These are phyloP conservation scores for Microstroma glucosiphilum DNA, from an alignment of 1,284 basidiomycete genomes.

Conservation along the genomic window DNA sequence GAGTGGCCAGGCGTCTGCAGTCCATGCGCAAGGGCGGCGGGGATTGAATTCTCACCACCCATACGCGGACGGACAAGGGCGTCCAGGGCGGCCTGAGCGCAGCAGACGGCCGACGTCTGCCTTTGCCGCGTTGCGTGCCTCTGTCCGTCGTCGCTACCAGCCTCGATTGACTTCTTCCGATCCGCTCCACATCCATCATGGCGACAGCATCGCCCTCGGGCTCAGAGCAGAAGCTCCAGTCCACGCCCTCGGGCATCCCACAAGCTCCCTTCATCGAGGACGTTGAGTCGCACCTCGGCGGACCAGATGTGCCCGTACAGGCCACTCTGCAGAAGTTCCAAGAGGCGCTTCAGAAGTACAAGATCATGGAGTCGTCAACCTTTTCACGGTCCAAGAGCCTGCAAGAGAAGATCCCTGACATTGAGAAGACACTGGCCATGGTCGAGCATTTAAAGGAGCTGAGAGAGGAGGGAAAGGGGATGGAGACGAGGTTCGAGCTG, in stretches of 20 bases:
- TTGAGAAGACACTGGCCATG: constrained; percentile 84
- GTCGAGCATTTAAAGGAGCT: constrained; percentile 60
- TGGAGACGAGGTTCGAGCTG: constrained; percentile 85
- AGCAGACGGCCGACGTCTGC: no score
- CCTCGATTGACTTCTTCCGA: no score
- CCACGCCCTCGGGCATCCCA: constrained; percentile 83
- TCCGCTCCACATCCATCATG: no score
- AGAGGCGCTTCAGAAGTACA: constrained; percentile 95
- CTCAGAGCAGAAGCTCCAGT: constrained; percentile 27
- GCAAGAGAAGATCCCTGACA: constrained; percentile 93
- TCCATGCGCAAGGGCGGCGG: no score
- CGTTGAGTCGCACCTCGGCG: constrained; percentile 78
- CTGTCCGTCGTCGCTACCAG: no score
- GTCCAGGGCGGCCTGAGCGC: no score
- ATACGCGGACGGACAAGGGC: no score
- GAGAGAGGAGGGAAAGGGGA: constrained; percentile 55
- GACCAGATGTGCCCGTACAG: constrained; percentile 72
- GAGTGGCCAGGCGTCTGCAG: no score
- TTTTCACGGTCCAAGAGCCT: constrained; percentile 71
- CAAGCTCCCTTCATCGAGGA: constrained; percentile 85
- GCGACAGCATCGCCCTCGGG: no score
- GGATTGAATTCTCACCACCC: no score
- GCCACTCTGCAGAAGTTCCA: constrained; percentile 74
- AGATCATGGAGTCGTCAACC: constrained; percentile 89
- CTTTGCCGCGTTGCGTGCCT: no score